Evolutionary conservation across 768 basidiomycete species (phyloP).

Genomic region (Tubosaeta sp.): DNA sequence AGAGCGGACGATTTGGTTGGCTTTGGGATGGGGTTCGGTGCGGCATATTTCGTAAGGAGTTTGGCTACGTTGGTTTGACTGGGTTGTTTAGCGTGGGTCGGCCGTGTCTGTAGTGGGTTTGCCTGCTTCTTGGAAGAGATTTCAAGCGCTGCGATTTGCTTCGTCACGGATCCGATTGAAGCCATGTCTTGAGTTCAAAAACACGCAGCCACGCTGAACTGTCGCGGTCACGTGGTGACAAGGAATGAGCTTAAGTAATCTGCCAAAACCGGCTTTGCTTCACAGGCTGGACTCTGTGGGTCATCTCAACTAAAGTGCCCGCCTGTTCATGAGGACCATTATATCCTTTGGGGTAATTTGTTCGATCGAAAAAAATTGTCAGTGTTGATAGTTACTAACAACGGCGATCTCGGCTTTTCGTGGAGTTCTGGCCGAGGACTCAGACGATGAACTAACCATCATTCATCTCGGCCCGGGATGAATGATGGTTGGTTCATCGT

Average conservation of each 20-base stretch:
- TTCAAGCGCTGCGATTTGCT: slow-evolving; percentile 67
- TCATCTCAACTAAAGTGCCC: too few species aligned
- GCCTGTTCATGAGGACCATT: too few species aligned
- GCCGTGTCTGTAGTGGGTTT: slow-evolving; percentile 25
- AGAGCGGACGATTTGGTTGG: slow-evolving; percentile 38
- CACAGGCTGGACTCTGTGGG: too few species aligned
- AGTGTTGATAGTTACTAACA: too few species aligned
- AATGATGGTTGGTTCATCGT: too few species aligned
- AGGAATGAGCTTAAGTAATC: background rate
- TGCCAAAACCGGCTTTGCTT: too few species aligned
- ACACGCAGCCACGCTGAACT: slow-evolving; percentile 7
- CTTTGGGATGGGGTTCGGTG: slow-evolving; percentile 47
- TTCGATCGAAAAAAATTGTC: too few species aligned
- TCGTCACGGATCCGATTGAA: slow-evolving; percentile 50
- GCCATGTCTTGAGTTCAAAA: slow-evolving; percentile 32
- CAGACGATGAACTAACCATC: too few species aligned
- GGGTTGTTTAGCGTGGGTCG: slow-evolving; percentile 47
- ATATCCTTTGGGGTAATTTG: too few species aligned
- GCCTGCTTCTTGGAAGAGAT: slow-evolving; percentile 51
- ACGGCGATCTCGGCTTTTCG: too few species aligned
- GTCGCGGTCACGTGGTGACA: slow-evolving; percentile 18
- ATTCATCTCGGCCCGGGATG: too few species aligned
- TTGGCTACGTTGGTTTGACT: slow-evolving; percentile 63
- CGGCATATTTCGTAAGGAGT: slow-evolving; percentile 69
- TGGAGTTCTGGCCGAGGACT: too few species aligned